Conservation (phyloP, 164 flowering plant species). For the Vitis cinerea region DNA sequence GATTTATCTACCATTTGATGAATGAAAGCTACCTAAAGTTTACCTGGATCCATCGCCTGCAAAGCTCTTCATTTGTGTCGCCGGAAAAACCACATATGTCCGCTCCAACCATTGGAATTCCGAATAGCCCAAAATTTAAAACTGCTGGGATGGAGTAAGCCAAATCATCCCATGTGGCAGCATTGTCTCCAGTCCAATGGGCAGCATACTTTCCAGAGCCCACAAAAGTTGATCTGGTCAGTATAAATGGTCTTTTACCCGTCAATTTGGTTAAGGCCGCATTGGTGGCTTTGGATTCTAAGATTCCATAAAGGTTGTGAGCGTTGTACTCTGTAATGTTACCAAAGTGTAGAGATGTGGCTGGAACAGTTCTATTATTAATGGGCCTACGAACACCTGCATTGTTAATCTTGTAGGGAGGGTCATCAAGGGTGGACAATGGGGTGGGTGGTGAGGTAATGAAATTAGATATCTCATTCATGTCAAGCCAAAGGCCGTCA, state of each 20-base stretch:
- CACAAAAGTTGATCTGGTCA: slow-evolving; percentile 71
- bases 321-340: slow-evolving; percentile 58
- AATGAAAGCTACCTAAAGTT: neutral
- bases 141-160: slow-evolving; percentile 62
- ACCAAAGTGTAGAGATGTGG: slow-evolving; percentile 51
- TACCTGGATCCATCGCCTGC: slow-evolving; percentile 87
- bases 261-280: slow-evolving; percentile 38
- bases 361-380: slow-evolving; percentile 50
- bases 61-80: slow-evolving; percentile 72
- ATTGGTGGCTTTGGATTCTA: slow-evolving; percentile 61
- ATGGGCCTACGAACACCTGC: slow-evolving; percentile 42
- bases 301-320: slow-evolving; percentile 65
- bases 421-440: slow-evolving; percentile 56
- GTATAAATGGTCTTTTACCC: slow-evolving; percentile 68
- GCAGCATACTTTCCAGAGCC: slow-evolving; percentile 78
- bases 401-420: slow-evolving; percentile 73
- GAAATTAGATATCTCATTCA: slow-evolving; percentile 86
- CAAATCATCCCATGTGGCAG: slow-evolving; percentile 75
- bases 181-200: slow-evolving; percentile 90
- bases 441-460: slow-evolving; percentile 37
- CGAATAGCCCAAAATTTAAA: slow-evolving; percentile 69
- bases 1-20: neutral
- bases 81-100: slow-evolving; percentile 77
- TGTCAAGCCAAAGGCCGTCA: slow-evolving; percentile 92
- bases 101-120: slow-evolving; percentile 90